Conservation (phyloP, 1,139 yeast species). For the Candida sanyaensis region DNA sequence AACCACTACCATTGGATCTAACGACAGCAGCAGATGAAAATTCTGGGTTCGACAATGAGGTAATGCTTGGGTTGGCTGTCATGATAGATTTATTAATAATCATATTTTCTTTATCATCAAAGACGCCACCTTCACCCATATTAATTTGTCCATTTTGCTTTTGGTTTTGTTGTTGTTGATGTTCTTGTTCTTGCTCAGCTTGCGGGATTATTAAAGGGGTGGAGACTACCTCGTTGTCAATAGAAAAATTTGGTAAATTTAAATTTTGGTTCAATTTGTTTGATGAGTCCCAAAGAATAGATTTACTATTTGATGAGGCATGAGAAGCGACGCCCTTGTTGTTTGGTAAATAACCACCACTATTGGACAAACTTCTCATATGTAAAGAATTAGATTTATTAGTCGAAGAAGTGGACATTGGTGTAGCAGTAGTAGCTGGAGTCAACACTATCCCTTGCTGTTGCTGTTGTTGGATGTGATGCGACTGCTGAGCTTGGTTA, state of each 20-base stretch:
- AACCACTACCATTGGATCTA: not conserved
- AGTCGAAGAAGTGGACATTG: conserved; percentile 13
- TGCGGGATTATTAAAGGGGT: conserved; percentile 14
- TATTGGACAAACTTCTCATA: conserved; percentile 13
- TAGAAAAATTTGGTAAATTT: conserved; percentile 30
- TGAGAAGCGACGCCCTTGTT: not conserved
- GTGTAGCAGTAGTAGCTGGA: conserved; percentile 11
- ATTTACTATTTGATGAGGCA: conserved; percentile 16
- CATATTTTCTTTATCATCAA: conserved; percentile 9
- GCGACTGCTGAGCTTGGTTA: not conserved
- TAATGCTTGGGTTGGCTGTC: not conserved
- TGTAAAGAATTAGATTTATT: conserved; percentile 8
- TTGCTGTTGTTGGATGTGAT: conserved; percentile 5
- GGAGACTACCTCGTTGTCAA: conserved; percentile 20
- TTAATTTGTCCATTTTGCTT: not conserved
- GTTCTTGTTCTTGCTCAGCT: conserved; percentile 1
- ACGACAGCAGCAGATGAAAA: conserved; percentile 1
- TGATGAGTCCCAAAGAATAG: conserved; percentile 30
- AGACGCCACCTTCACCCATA: not conserved
- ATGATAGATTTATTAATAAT: conserved; percentile 5
- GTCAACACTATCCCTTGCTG: conserved; percentile 8
- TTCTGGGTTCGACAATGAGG: conserved; percentile 7
- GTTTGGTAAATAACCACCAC: not conserved
- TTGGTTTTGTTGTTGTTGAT: not conserved
- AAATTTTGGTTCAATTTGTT: conserved; percentile 28